Conservation (phyloP, 352 stramenopile species). For the Phytophthora quininea region DNA sequence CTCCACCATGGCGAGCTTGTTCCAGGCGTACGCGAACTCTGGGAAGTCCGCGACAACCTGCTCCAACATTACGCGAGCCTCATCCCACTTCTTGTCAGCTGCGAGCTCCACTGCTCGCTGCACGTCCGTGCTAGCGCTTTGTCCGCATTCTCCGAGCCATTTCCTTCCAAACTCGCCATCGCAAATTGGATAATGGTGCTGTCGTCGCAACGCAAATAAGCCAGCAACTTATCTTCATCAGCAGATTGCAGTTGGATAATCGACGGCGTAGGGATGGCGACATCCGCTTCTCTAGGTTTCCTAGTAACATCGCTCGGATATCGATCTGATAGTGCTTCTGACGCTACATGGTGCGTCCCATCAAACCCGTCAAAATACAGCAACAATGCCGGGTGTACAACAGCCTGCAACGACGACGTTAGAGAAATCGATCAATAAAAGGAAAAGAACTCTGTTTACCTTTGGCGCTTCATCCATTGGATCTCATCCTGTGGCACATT, state of each 20-base stretch:
- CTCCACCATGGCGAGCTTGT: conserved; percentile 74
- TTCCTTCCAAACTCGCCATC: conserved; percentile 69
- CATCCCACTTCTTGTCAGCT: conserved; percentile 36
- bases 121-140: conserved; percentile 44
- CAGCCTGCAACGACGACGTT: conserved; percentile 33
- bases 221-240: conserved; percentile 65
- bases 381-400: conserved; percentile 67
- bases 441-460: conserved; percentile 27
- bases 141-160: conserved; percentile 68
- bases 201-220: conserved; percentile 72
- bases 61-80: conserved; percentile 52
- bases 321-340: conserved; percentile 54
- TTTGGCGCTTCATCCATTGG: conserved; percentile 40
- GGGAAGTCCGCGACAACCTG: conserved; percentile 54
- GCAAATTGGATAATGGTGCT: conserved; percentile 76
- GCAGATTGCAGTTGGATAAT: conserved; percentile 79
- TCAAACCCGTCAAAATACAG: conserved; percentile 84
- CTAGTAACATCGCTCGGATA: conserved; percentile 60
- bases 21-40: conserved; percentile 73
- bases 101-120: conserved; percentile 51
- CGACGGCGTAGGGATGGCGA: conserved; percentile 42
- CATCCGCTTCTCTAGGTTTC: conserved; percentile 6
- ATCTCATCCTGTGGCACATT: conserved; percentile 67
- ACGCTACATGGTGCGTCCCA: conserved; percentile 64
- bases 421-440: conserved; percentile 1